Evolutionary conservation across 2,329 filamentous ascomycete species (phyloP), one percentile per base, ranked within the genome.

Genomic region (Fusarium subtropicale): DNA sequence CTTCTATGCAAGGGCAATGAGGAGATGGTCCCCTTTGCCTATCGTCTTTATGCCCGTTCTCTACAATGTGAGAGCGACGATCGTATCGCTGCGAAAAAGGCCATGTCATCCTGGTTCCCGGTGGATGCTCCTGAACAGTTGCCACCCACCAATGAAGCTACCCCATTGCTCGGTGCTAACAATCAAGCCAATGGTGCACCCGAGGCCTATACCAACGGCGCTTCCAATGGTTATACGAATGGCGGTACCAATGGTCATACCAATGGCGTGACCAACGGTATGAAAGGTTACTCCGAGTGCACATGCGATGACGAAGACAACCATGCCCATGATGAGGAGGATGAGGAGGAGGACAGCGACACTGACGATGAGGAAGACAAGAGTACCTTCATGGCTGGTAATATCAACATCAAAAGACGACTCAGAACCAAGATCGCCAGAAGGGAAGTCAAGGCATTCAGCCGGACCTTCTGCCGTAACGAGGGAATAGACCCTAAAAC

Each of bases 1-100:
- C 75, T 87, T 0, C 78, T 87, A 3, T 85, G 82, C 52, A 80
- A 81, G 51, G 84, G 84, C 10, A 86, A 86, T 51, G 84, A 86
- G 57, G 84, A 86, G 41, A 83, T 86, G 83, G 81, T 86, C 0
- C 80, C 79, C 0, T 86, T 87, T 53, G 85, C 82, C 3, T 86
- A 79, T 54, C 69, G 72, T 0, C 79, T 82, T 7, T 82, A 82
- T 56, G 79, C 81, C 47, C 75, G 75, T 11, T 80, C 80, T 34
- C 72, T 82, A 0, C 68, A 71, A 8, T 79, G 79, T 7, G 76
- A 82, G 31, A 73, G 79, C 8, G 71, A 78, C 12, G 76, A 81
- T 36, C 74, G 75, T 3, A 16, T 31, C 5, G 38, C 24, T 6
- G 24, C 57, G 2, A 53, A 18, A 53, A 42, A 1, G 28, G 41